Base-by-base conservation (phyloP, 305 asterid genomes). In the Fraxinus angustifolia region DNA sequence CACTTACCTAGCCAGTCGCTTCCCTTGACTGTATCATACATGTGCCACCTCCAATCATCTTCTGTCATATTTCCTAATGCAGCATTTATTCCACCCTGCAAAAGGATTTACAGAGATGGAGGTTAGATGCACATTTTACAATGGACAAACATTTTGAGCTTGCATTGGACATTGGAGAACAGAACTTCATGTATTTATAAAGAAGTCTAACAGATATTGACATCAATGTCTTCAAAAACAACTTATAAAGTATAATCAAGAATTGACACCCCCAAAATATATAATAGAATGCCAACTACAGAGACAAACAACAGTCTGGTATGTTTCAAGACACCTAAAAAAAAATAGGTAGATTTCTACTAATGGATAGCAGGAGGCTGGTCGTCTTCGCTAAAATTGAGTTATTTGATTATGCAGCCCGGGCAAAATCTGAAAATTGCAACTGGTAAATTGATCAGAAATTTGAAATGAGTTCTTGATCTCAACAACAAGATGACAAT, bases 11-110 rank as follows among this genome's bases (percentile, higher is more conserved):
- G 87, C 99, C 99, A 96, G 81, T 96, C 99, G 48, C 98, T 96
- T 87, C 99, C 99, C 82, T 96, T 96, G 45, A 96, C 98, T 17
- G 98, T 96, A 80, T 94, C 99, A 87, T 96, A 96, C 99, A 96
- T 94, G 88, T 94, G 98, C 99, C 99, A 96, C 90, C 99, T 92
- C 99, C 99, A 96, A 85, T 96, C 98, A 89, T 96, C 98, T 88
- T 96, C 98, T 0, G 96, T 50, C 99, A 96, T 96, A 86, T 96
- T 96, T 82, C 99, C 98, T 80, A 94, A 80, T 17, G 99, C 99
- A 83, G 99, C 99, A 89, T 96, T 96, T 85, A 96, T 94, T 60
- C 99, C 99, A 48, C 99, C 98, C 99, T 96, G 88, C 73, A 80
- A 45, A 68, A 85, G 78, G 75, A 83, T 50, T 21, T 58, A 14